Percentiles rank a stretch among this genome's conserved stretches.
phyloP scores from a whole-genome alignment of 2,329 filamentous ascomycete genomes.

The Triangularia setosa region DNA sequence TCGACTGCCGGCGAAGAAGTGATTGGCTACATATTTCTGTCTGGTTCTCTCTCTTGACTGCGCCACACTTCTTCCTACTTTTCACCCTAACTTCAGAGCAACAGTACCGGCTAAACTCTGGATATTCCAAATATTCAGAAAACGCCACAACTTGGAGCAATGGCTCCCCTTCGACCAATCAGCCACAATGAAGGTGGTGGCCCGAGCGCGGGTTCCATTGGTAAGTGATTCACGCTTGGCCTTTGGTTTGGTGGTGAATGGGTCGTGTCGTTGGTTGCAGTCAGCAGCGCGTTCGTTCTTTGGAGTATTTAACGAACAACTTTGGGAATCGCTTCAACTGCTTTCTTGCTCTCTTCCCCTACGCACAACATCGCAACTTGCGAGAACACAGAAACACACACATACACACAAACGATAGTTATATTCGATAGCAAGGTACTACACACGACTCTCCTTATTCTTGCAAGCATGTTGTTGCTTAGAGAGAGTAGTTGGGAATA shows the following conservation, averaged over 20 bases:
- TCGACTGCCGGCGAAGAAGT: neutral
- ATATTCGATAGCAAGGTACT: neutral
- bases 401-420: too few species aligned
- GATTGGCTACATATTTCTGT: neutral
- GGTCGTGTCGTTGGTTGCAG: neutral
- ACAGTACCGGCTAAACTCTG: neutral
- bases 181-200: neutral
- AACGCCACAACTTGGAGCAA: neutral
- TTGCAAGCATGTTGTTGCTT: neutral
- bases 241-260: neutral
- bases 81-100: neutral
- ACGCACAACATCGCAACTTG: too few species aligned
- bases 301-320: too few species aligned
- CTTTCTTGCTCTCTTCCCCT: too few species aligned
- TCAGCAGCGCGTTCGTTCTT: too few species aligned
- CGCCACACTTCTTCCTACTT: neutral
- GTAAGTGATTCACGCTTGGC: neutral
- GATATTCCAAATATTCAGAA: neutral
- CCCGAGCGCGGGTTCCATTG: neutral
- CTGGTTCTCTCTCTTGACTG: neutral
- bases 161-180: neutral
- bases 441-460: too few species aligned
- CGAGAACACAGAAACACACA: too few species aligned
- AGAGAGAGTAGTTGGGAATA: neutral
- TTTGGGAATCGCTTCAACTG: too few species aligned